These are phyloP conservation scores for Magnaporthiopsis poae DNA, from an alignment of 2,329 filamentous ascomycete genomes.

Conservation along the genomic window DNA sequence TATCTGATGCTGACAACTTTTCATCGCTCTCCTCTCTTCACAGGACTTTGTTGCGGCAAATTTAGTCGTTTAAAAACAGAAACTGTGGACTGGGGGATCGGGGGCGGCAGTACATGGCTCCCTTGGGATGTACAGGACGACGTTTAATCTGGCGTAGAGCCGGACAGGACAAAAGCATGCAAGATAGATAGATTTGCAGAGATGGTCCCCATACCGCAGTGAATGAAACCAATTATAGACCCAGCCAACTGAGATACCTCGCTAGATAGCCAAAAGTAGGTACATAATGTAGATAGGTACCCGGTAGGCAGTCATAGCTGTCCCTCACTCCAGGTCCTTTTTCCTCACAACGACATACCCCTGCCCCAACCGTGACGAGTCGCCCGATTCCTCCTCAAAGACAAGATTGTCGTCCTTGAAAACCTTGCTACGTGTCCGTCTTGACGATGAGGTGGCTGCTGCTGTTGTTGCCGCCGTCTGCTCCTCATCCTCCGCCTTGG, in stretches of 20 bases:
- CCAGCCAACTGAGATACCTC: too few species aligned
- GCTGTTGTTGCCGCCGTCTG: background rate
- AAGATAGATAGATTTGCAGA: too few species aligned
- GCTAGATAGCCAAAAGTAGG: too few species aligned
- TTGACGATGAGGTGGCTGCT: background rate
- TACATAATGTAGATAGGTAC: too few species aligned
- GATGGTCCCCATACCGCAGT: too few species aligned
- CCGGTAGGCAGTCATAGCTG: too few species aligned
- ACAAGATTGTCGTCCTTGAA: constrained; percentile 29
- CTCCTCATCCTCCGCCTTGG: constrained; percentile 7
- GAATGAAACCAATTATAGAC: too few species aligned
- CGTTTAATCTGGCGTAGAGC: too few species aligned
- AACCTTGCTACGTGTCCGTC: constrained; percentile 13
- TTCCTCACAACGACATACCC: constrained; percentile 46
- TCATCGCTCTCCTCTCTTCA: background rate
- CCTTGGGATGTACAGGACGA: too few species aligned
- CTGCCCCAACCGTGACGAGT: constrained; percentile 35
- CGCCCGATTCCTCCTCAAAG: constrained; percentile 42
- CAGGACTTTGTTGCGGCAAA: constrained; percentile 49
- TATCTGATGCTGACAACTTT: background rate
- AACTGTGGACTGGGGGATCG: too few species aligned
- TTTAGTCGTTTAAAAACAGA: constrained; percentile 30
- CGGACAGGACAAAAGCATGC: too few species aligned
- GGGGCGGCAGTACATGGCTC: too few species aligned
- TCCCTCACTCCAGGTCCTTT: constrained; percentile 38